Evolutionary conservation across 192 early-diverging fungal species (phyloP).

Genomic region (Neocallimastix lanati): DNA sequence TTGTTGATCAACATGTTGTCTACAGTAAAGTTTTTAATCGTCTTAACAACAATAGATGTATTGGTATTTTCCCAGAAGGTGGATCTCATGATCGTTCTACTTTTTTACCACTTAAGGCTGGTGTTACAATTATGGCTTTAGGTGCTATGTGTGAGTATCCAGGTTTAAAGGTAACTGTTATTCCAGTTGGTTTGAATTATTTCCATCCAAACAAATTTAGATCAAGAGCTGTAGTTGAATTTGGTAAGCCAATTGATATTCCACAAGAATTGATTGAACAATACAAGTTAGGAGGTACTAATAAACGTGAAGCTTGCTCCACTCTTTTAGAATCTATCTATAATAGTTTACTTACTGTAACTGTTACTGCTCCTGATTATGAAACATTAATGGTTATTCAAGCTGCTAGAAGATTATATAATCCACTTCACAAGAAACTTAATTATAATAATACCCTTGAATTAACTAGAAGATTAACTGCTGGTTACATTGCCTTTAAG

Average conservation of each 20-base stretch:
- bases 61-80: constrained; percentile 97
- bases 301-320: constrained; percentile 65
- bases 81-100: constrained; percentile 93
- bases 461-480: constrained; percentile 67
- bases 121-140: constrained; percentile 52
- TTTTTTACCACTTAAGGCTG: constrained; percentile 85
- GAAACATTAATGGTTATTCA: constrained; percentile 88
- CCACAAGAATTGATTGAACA: constrained; percentile 57
- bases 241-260: constrained; percentile 76
- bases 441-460: constrained; percentile 70
- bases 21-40: constrained; percentile 67
- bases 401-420: constrained; percentile 81
- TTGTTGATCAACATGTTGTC: constrained; percentile 76
- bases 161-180: constrained; percentile 72
- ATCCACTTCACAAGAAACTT: constrained; percentile 66
- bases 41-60: constrained; percentile 52
- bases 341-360: constrained; percentile 67
- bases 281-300: constrained; percentile 61
- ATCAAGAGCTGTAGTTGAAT: constrained; percentile 92
- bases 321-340: constrained; percentile 61
- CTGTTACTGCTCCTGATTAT: constrained; percentile 80
- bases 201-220: constrained; percentile 86
- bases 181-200: constrained; percentile 84
- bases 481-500: constrained; percentile 64
- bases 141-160: constrained; percentile 77